Evolutionary conservation across 768 basidiomycete genomes (phyloP).

Genomic region (Psilocybe sp.): DNA sequence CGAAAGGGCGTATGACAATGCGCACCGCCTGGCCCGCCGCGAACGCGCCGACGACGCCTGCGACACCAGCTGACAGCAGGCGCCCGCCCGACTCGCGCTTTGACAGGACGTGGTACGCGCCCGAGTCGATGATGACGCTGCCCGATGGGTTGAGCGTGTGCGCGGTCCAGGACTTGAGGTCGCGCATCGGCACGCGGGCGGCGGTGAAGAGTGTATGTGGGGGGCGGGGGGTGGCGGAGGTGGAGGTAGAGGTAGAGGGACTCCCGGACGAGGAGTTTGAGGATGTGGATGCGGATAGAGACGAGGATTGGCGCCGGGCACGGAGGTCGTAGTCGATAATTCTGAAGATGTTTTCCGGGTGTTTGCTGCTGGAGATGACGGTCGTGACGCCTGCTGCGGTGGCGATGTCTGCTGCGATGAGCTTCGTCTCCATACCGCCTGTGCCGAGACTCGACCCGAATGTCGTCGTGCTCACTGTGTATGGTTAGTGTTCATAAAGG

Average conservation of each 20-base stretch:
- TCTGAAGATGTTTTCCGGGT: constrained; percentile 67
- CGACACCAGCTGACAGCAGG: constrained; percentile 87
- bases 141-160: constrained; percentile 92
- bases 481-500: background rate
- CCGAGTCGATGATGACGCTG: constrained; percentile 82
- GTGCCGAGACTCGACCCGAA: constrained; percentile 93
- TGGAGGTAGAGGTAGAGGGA: background rate
- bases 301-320: constrained; percentile 30
- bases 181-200: constrained; percentile 65
- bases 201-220: constrained; percentile 89
- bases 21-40: constrained; percentile 94
- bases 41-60: constrained; percentile 84
- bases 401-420: constrained; percentile 97
- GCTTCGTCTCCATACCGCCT: constrained; percentile 98
- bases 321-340: constrained; percentile 77
- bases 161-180: constrained; percentile 95
- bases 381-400: constrained; percentile 94
- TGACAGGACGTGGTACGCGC: constrained; percentile 84
- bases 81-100: constrained; percentile 87
- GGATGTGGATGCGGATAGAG: background rate
- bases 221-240: constrained; percentile 38
- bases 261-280: constrained; percentile 11
- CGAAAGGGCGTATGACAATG: constrained; percentile 53
- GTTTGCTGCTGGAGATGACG: constrained; percentile 82
- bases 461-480: constrained; percentile 84